Percentiles rank a stretch among this genome's conserved stretches.
phyloP scores from a whole-genome alignment of 2,329 filamentous ascomycete species.

The Cordyceps fumosorosea region DNA sequence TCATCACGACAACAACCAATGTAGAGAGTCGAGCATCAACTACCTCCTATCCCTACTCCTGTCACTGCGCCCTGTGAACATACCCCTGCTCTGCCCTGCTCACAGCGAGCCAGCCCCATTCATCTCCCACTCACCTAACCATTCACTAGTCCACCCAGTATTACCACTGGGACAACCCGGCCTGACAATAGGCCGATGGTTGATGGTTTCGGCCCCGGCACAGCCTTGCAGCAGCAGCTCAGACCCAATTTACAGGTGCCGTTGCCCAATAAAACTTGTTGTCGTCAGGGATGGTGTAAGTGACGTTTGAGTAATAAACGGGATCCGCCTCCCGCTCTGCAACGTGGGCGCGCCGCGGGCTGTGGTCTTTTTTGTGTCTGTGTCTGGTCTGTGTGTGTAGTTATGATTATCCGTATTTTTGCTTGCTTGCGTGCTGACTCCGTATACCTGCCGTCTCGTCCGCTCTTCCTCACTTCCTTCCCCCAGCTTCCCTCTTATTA shows the following conservation, averaged over 20 bases:
- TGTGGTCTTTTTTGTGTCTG: not conserved
- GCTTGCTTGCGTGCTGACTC: not conserved
- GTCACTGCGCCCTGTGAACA: too few relatives aligned
- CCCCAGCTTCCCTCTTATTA: not conserved
- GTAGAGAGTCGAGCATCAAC: too few relatives aligned
- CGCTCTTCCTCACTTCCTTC: not conserved
- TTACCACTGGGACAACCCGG: too few relatives aligned
- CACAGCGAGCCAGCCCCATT: too few relatives aligned
- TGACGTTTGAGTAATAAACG: not conserved
- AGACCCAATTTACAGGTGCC: not conserved
- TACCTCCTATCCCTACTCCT: too few relatives aligned
- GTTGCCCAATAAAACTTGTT: not conserved
- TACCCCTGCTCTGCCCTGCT: too few relatives aligned
- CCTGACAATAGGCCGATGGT: constrained; percentile 1
- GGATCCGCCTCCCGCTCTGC: not conserved
- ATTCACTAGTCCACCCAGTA: too few relatives aligned
- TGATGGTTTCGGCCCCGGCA: constrained; percentile 8
- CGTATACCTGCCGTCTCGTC: constrained; percentile 1
- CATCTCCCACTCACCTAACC: too few relatives aligned
- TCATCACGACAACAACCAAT: not conserved
- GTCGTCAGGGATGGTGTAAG: not conserved
- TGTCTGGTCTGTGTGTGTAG: too few relatives aligned
- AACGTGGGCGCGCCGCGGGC: not conserved
- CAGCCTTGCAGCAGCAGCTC: constrained; percentile 7
- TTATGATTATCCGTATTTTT: not conserved